Conservation (phyloP, 345 rosid genomes). For the Angophora floribunda region DNA sequence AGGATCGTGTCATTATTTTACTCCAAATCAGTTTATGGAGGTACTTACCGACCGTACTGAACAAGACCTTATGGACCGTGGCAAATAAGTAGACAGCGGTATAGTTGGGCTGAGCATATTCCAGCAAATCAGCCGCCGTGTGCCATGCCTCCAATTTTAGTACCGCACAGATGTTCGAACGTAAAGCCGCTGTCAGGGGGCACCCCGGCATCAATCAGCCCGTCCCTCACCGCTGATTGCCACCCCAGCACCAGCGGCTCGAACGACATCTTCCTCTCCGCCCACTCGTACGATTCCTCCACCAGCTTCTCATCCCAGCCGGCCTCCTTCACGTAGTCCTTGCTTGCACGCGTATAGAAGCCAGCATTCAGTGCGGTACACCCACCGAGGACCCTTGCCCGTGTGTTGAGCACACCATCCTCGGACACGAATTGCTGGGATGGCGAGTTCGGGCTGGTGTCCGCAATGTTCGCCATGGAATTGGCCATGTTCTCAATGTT, state of each 20-base stretch:
- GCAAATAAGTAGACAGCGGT: conserved; percentile 57
- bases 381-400: conserved; percentile 81
- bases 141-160: conserved; percentile 83
- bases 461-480: conserved; percentile 31
- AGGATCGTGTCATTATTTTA: neutral
- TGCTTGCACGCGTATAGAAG: conserved; percentile 56
- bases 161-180: conserved; percentile 54
- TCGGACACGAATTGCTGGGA: conserved; percentile 67
- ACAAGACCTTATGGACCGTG: conserved; percentile 46
- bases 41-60: conserved; percentile 25
- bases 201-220: conserved; percentile 59
- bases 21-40: neutral
- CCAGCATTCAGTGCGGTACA: conserved; percentile 78
- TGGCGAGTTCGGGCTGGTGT: conserved; percentile 39
- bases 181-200: conserved; percentile 62
- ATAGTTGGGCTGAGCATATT: conserved; percentile 41
- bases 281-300: conserved; percentile 57
- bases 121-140: conserved; percentile 68
- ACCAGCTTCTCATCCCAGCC: conserved; percentile 44
- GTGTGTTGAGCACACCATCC: conserved; percentile 70
- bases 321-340: conserved; percentile 21
- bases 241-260: conserved; percentile 41
- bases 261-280: conserved; percentile 55
- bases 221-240: conserved; percentile 79
- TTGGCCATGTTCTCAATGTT: conserved; percentile 25